These are phyloP conservation scores for Suhomyces anneliseae DNA, from an alignment of 1,139 yeast genomes.

Conservation along the genomic window DNA sequence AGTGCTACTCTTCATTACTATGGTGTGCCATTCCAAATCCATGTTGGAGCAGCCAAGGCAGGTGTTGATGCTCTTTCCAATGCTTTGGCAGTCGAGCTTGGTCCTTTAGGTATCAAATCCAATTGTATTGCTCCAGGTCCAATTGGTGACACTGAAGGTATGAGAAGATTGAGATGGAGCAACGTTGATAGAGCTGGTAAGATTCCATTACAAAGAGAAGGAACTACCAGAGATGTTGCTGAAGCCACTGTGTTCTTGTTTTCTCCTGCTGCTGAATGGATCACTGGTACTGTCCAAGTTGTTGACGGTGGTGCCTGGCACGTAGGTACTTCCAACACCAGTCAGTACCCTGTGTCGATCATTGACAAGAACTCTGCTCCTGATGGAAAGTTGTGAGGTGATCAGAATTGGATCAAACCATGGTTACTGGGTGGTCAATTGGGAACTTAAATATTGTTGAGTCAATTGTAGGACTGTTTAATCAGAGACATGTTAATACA, in stretches of 20 bases:
- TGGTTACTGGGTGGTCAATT: no score
- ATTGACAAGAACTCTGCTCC: slow-evolving; percentile 12
- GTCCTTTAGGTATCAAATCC: slow-evolving; percentile 79
- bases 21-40: slow-evolving; percentile 84
- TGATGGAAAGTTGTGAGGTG: slow-evolving; percentile 10
- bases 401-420: background rate
- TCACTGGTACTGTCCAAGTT: slow-evolving; percentile 77
- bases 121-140: slow-evolving; percentile 91
- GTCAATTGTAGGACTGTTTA: no score
- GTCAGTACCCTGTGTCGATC: slow-evolving; percentile 36
- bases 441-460: no score
- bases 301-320: slow-evolving; percentile 96
- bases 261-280: slow-evolving; percentile 75
- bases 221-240: slow-evolving; percentile 79
- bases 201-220: slow-evolving; percentile 77
- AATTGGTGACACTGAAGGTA: slow-evolving; percentile 80
- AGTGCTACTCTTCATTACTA: slow-evolving; percentile 81
- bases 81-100: slow-evolving; percentile 83
- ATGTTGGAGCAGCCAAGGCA: slow-evolving; percentile 92
- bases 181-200: slow-evolving; percentile 34
- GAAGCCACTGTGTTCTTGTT: slow-evolving; percentile 82
- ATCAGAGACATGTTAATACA: no score
- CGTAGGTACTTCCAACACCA: slow-evolving; percentile 42
- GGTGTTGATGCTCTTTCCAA: slow-evolving; percentile 89
- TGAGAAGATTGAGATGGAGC: slow-evolving; percentile 50